phyloP scores from a whole-genome alignment of 768 basidiomycete genomes.

The Boletus speciosus region DNA sequence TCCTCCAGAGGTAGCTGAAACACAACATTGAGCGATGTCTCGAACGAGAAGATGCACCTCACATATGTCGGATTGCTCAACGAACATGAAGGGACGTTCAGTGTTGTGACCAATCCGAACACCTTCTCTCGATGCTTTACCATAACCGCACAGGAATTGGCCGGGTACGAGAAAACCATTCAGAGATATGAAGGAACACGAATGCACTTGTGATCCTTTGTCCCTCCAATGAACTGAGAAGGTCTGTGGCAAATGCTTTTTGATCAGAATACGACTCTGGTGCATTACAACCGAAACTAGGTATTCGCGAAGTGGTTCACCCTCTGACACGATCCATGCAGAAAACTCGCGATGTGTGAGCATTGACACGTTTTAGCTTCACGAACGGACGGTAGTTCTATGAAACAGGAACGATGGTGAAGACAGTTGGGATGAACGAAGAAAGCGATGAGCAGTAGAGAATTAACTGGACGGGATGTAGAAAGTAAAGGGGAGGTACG shows the following conservation, averaged over 20 bases:
- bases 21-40: background rate
- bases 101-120: constrained; percentile 47
- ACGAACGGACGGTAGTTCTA: background rate
- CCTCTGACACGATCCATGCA: constrained; percentile 63
- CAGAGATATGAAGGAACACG: constrained; percentile 59
- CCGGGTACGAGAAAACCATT: constrained; percentile 65
- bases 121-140: constrained; percentile 50
- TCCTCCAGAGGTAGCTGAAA: constrained; percentile 11
- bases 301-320: constrained; percentile 50
- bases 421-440: background rate
- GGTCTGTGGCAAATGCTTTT: constrained; percentile 32
- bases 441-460: background rate
- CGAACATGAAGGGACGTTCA: constrained; percentile 63
- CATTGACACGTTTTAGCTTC: constrained; percentile 29
- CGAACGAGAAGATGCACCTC: constrained; percentile 4
- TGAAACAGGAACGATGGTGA: too few relatives aligned
- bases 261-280: constrained; percentile 1
- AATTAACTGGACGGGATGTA: background rate
- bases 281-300: constrained; percentile 37
- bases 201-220: constrained; percentile 48
- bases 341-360: constrained; percentile 60
- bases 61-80: constrained; percentile 41
- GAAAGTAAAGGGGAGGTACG: background rate
- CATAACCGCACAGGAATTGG: constrained; percentile 55
- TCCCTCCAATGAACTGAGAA: constrained; percentile 69